Evolutionary conservation across 2,329 filamentous ascomycete species (phyloP), one percentile per base, ranked within the genome.

Genomic region (Trichoderma lentiforme): DNA sequence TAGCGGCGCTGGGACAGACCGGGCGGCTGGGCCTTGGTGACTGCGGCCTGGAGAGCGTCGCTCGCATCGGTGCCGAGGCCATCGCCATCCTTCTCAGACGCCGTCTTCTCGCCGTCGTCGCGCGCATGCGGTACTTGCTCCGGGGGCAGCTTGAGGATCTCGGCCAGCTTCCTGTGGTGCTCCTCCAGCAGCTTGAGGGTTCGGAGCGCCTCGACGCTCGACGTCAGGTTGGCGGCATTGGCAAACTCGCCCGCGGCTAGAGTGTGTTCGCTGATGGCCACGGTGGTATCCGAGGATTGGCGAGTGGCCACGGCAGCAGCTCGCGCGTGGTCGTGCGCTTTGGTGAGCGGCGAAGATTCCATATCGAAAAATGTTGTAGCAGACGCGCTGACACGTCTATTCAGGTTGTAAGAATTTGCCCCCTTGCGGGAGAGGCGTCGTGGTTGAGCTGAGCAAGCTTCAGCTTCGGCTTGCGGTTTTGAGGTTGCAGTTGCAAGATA

Each of bases 281-380:
- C 90, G 7, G 91, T 92, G 71, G 93, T 93, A 79, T 96, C 90
- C 70, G 86, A 86, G 60, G 92, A 90, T 78, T 94, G 90, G 28
- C 87, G 91, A 70, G 95, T 93, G 28, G 91, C 86, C 28, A 93
- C 91, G 57, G 95, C 95, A 78, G 93, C 95, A 78, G 93, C 95
- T 77, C 91, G 90, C 65, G 94, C 95, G 83, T 98, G 94, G 76
- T 95, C 92, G 82, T 97, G 93, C 74, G 95, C 95, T 89, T 95
- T 80, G 47, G 79, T 75, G 64, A 83, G 76, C 39, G 82, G 80
- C 9, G 82, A 81, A 4, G 78, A 77, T 39, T 83, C 82, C 82
- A 83, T 83, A 1, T 8, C 47, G 61, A 15, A 2, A 9, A 11
- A 14, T 60, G 11, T 24, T 14, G 28, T n/a, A 21, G 28, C 26